phyloP scores from a whole-genome alignment of 2,329 filamentous ascomycete genomes.

The Aspergillus tamarii region DNA sequence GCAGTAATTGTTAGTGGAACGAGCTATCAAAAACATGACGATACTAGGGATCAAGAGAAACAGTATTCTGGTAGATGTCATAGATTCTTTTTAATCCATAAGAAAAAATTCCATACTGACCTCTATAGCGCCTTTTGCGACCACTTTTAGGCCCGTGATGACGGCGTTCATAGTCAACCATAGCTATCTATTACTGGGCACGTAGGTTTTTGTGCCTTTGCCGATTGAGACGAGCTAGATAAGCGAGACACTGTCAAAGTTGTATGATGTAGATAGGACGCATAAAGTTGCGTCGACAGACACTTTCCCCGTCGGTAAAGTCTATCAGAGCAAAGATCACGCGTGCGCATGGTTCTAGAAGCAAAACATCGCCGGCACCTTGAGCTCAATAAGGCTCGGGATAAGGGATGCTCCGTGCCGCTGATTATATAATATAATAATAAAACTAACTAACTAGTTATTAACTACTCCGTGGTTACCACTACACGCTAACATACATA shows the following conservation, averaged over 20 bases:
- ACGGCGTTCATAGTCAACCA: conserved; percentile 62
- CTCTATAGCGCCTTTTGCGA: conserved; percentile 79
- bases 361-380: conserved; percentile 20
- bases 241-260: background rate
- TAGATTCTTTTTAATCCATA: background rate
- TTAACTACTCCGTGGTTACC: too few species aligned
- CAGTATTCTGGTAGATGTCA: background rate
- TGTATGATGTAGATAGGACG: background rate
- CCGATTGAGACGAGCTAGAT: background rate
- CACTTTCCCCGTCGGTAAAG: conserved; percentile 7
- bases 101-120: conserved; percentile 48
- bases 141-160: conserved; percentile 54
- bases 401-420: conserved; percentile 24
- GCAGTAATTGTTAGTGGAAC: conserved; percentile 6
- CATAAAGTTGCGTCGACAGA: conserved; percentile 9
- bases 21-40: background rate
- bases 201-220: background rate
- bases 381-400: conserved; percentile 18
- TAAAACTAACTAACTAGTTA: background rate
- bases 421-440: conserved; percentile 22
- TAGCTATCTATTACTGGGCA: conserved; percentile 25
- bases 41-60: background rate
- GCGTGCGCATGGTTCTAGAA: conserved; percentile 16
- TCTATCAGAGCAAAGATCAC: conserved; percentile 10
- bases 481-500: background rate